These are phyloP conservation scores for Dryas integrifolia DNA, from an alignment of 331 rosid genomes.

Conservation along the genomic window DNA sequence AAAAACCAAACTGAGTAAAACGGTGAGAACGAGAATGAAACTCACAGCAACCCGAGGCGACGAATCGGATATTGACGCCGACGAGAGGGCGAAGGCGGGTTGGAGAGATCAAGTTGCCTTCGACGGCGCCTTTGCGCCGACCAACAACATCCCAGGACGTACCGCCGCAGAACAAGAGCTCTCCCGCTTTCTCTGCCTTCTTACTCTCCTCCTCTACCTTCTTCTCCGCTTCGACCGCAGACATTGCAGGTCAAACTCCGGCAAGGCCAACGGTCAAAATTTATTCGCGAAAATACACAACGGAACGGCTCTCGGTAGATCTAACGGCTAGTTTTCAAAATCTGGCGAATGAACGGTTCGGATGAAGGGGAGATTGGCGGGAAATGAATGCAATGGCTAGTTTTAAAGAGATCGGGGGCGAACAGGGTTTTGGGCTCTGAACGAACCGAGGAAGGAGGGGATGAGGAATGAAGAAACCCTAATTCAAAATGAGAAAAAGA, in stretches of 20 bases:
- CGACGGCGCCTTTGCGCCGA: conserved; percentile 64
- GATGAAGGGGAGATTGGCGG: conserved; percentile 58
- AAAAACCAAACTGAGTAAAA: not conserved
- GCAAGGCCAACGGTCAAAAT: conserved; percentile 44
- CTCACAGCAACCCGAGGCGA: conserved; percentile 82
- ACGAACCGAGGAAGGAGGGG: conserved; percentile 27
- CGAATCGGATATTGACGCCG: conserved; percentile 64
- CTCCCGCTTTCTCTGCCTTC: conserved; percentile 56
- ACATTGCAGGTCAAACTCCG: conserved; percentile 68
- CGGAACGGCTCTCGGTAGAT: conserved; percentile 34
- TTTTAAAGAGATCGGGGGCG: conserved; percentile 40
- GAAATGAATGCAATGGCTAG: conserved; percentile 55
- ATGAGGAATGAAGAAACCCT: conserved; percentile 73
- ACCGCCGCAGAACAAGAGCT: conserved; percentile 91
- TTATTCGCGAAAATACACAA: not conserved
- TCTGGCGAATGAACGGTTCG: conserved; percentile 20
- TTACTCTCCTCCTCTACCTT: conserved; percentile 50
- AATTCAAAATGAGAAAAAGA: conserved; percentile 37
- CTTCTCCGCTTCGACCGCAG: conserved; percentile 59
- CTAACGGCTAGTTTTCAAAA: conserved; percentile 73
- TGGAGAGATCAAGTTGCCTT: conserved; percentile 80
- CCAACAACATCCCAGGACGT: conserved; percentile 83
- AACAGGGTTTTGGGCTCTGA: conserved; percentile 32
- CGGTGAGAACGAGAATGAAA: conserved; percentile 2
- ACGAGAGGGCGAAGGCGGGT: conserved; percentile 88